Conservation (phyloP, 441 rosid species). For the Pelargonium fulgidum region DNA sequence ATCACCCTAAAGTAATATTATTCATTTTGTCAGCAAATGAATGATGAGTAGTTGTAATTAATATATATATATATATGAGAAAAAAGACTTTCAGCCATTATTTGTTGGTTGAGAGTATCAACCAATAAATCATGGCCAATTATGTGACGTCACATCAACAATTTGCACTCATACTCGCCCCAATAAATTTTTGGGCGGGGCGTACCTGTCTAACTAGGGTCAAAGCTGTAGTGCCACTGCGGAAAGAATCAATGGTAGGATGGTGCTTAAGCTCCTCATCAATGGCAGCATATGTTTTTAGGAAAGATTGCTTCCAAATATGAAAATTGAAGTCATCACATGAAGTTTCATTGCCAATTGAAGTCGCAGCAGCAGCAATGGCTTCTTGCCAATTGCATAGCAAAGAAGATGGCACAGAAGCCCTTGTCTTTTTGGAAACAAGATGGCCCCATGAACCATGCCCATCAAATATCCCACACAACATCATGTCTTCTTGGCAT, state of each 20-base stretch:
- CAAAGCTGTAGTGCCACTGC: constrained; percentile 70
- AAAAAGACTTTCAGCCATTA: too few relatives aligned
- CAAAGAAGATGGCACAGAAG: constrained; percentile 50
- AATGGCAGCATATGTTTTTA: constrained; percentile 56
- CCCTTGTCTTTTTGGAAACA: constrained; percentile 54
- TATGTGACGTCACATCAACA: too few relatives aligned
- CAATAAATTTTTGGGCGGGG: too few relatives aligned
- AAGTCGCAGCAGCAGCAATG: constrained; percentile 38
- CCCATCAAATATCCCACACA: constrained; percentile 87
- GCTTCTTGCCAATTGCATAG: constrained; percentile 74
- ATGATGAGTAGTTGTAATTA: too few relatives aligned
- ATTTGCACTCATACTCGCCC: too few relatives aligned
- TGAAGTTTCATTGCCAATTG: constrained; percentile 24
- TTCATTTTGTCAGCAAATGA: neutral
- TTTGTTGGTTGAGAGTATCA: too few relatives aligned
- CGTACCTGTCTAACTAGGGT: constrained; percentile 78
- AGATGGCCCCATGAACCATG: constrained; percentile 94
- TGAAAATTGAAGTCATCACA: constrained; percentile 34
- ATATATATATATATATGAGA: neutral
- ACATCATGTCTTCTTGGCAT: constrained; percentile 75
- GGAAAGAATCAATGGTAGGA: constrained; percentile 52
- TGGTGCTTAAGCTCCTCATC: constrained; percentile 63
- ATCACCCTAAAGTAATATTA: constrained; percentile 34
- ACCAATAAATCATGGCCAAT: too few relatives aligned
- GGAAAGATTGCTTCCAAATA: constrained; percentile 64